A percentile compares a stretch with the other conserved stretches of the same genome.
These are phyloP conservation scores for Vaccinium darrowii DNA, from an alignment of 148 eudicot genomes.

Conservation along the genomic window DNA sequence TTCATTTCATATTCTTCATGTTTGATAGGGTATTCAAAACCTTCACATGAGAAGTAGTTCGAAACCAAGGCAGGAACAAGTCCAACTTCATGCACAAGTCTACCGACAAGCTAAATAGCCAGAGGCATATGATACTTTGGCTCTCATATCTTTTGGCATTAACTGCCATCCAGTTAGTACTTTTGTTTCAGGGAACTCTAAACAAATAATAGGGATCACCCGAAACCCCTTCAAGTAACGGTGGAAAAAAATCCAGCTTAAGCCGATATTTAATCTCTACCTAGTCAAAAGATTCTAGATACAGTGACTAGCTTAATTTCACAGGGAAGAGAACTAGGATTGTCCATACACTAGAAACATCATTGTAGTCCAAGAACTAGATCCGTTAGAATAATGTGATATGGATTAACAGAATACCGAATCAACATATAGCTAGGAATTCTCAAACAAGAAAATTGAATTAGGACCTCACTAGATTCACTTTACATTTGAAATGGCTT, in stretches of 20 bases:
- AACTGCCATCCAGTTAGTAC: background rate
- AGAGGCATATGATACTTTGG: background rate
- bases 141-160: background rate
- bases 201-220: background rate
- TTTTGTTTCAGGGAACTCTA: background rate
- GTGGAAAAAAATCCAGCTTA: background rate
- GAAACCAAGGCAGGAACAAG: background rate
- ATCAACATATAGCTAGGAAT: background rate
- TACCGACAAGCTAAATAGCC: background rate
- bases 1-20: background rate
- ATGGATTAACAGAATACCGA: background rate
- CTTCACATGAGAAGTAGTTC: background rate
- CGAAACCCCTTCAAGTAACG: background rate
- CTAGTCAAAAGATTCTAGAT: background rate
- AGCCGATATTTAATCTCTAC: background rate
- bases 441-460: constrained; percentile 5
- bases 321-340: constrained; percentile 7
- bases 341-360: background rate
- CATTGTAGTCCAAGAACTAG: background rate
- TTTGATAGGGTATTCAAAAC: background rate
- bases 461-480: constrained; percentile 1
- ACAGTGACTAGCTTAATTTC: background rate
- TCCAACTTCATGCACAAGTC: background rate
- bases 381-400: background rate
- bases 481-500: background rate